Evolutionary conservation across 108 stramenopile genomes (phyloP), one percentile per base, ranked within the genome.

Genomic region (Bacterosira constricta): DNA sequence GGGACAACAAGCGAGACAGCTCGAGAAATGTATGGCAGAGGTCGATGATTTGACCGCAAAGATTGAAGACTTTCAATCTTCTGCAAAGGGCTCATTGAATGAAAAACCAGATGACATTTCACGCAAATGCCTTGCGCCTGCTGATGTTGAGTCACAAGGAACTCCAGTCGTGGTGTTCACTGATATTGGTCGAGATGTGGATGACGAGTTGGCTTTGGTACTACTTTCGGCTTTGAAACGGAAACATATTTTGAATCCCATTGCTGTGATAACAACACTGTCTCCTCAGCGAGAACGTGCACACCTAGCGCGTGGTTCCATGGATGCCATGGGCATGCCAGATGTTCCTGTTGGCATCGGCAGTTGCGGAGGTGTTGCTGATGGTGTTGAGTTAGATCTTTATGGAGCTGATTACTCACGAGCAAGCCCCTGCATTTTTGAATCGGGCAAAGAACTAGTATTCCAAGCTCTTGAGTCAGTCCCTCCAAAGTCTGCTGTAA

Each of bases 181-280:
- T 58, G 78, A 83, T 46, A 66, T 78, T 34, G 82, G 82, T 2
- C 63, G 82, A 38, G 82, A 83, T 46, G 62, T 83, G 11, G 83
- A 83, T 44, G 83, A 83, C 54, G 83, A 83, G 34, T 27, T 75
- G 35, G 50, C 77, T 11, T 47, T 83, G 17, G 74, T 79, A 34
- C 42, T 83, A 13, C 57, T 83, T 8, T 69, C 79, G 0, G 60
- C 78, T 1, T 44, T 79, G 3, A 53, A 57, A 42, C 51, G 58
- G 38, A 80, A 69, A 39, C 74, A 63, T 46, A 55, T 80, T 20
- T 45, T 80, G 30, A 75, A 80, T 75, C 79, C 79, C 15, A 75
- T 80, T 45, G 79, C 79, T 11, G 51, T 80, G 35, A 70, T 80
- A 35, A 23, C 73, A 49, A 75, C 79, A 6, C 51, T 80, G 42